Base-by-base conservation (phyloP, 345 rosid genomes). In the Dimocarpus longan region DNA sequence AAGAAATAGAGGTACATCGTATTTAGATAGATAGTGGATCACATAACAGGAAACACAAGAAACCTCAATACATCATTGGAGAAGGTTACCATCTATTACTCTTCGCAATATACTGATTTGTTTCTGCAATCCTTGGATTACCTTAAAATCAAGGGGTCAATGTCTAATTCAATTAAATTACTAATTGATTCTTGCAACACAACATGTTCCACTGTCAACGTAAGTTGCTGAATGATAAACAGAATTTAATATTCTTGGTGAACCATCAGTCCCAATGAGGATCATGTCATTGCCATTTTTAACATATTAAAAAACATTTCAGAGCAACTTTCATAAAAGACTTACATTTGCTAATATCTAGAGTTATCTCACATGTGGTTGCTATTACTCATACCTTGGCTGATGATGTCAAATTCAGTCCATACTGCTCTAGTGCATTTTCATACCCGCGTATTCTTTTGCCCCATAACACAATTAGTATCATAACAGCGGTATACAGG, bases 401-500 rank as follows among this genome's bases (percentile, higher is more conserved):
- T 54, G 82, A 66, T 79, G 90, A 81, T 70, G 83, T 83, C 81
- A 88, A 77, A 85, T 93, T 97, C 79, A 95, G 84, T 71, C 99
- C 99, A 80, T 95, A 95, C 83, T 88, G 88, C 86, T 73, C 72
- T 28, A 91, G 82, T 46, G 98, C 92, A 81, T 89, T 84, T 87
- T 95, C 91, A 84, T 89, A 87, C 64, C 90, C 92, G 39, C 94
- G 91, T 73, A 92, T 86, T 85, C 97, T 88, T 89, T 81, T 91
- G 67, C 98, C 98, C 99, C 98, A 95, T 80, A 91, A 19, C 85
- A 83, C 81, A 62, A 93, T 88, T 75, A 93, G 97, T 66, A 93
- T 86, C 81, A 80, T 82, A 80, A 89, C 86, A 82, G 99, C 96
- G 69, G 81, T 63, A 80, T 95, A 93, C 66, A 95, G 91, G 77